Percentiles rank a stretch among this genome's conserved stretches.
Conservation (phyloP, 2,329 filamentous ascomycete genomes). For the Alternaria consortialis region DNA sequence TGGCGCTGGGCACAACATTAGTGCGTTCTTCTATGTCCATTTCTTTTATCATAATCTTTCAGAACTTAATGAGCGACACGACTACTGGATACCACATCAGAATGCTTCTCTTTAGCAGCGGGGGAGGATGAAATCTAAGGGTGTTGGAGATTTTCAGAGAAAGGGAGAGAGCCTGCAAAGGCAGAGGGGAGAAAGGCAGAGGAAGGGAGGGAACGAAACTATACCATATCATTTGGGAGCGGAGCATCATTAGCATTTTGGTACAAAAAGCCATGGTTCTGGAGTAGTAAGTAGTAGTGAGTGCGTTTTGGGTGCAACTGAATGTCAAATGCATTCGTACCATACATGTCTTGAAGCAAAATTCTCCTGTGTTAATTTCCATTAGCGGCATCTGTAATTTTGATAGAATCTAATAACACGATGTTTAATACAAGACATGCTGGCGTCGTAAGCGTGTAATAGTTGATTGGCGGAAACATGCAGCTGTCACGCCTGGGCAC, state of each 20-base stretch:
- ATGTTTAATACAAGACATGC: neutral
- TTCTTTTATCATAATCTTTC: constrained; percentile 34
- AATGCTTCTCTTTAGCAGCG: constrained; percentile 37
- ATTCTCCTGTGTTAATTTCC: neutral
- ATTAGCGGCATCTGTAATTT: neutral
- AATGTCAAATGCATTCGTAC: constrained; percentile 22
- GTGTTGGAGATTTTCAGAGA: constrained; percentile 25
- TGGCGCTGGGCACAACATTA: constrained; percentile 44
- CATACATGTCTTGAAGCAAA: neutral
- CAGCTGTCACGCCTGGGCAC: neutral
- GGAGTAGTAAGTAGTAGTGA: constrained; percentile 19
- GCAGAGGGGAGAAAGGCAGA: neutral
- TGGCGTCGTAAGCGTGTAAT: neutral
- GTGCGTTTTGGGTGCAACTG: constrained; percentile 25
- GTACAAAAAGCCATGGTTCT: constrained; percentile 10
- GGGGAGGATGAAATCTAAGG: constrained; percentile 34
- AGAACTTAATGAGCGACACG: constrained; percentile 52
- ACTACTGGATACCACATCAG: constrained; percentile 49
- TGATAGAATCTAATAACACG: neutral
- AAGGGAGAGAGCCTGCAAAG: neutral
- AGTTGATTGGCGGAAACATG: neutral
- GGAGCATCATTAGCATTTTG: constrained; percentile 32
- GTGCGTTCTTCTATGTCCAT: constrained; percentile 22
- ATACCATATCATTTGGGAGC: constrained; percentile 43
- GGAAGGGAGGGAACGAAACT: constrained; percentile 19